Percentiles rank a stretch among this genome's conserved stretches.
Evolutionary conservation across 176 grass and related monocot species (phyloP).

Genomic region (Aegilops speltoides): DNA sequence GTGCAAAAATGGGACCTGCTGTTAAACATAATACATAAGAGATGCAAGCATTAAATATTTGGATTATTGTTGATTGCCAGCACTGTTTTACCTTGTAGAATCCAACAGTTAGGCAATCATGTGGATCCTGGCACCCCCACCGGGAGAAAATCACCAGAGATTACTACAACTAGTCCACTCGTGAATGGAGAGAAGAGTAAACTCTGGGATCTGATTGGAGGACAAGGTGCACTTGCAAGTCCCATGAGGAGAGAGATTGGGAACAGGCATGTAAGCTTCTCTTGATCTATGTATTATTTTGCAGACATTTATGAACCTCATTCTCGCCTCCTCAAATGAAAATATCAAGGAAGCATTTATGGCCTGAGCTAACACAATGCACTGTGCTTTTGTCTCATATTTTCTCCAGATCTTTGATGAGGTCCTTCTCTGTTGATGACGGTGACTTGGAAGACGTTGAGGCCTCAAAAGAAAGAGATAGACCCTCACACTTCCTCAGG

Average conservation of each 20-base stretch:
- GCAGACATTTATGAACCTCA: not conserved
- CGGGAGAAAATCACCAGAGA: conserved; percentile 37
- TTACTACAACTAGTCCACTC: conserved; percentile 44
- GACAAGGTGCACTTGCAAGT: conserved; percentile 59
- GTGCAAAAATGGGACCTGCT: not conserved
- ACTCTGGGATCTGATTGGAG: conserved; percentile 55
- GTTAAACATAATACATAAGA: not conserved
- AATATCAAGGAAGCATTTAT: not conserved
- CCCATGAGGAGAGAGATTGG: conserved; percentile 70
- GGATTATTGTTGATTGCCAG: not conserved
- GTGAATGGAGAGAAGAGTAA: conserved; percentile 54
- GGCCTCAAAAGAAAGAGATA: conserved; percentile 69
- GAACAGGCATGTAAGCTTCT: conserved; percentile 58
- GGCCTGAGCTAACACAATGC: conserved; percentile 21
- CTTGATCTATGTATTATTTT: conserved; percentile 11
- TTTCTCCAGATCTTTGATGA: conserved; percentile 57
- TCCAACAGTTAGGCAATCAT: conserved; percentile 51
- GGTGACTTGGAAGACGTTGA: conserved; percentile 74
- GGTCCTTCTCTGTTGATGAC: conserved; percentile 60
- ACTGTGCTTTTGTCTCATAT: conserved; percentile 6
- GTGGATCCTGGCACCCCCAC: conserved; percentile 38
- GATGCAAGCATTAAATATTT: not conserved
- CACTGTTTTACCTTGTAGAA: conserved; percentile 49
- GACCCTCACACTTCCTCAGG: conserved; percentile 27
- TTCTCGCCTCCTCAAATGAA: conserved; percentile 16